Percentiles rank a stretch among this genome's conserved stretches.
phyloP scores from a whole-genome alignment of 1,284 basidiomycete species.

The Heterobasidion irregulare region DNA sequence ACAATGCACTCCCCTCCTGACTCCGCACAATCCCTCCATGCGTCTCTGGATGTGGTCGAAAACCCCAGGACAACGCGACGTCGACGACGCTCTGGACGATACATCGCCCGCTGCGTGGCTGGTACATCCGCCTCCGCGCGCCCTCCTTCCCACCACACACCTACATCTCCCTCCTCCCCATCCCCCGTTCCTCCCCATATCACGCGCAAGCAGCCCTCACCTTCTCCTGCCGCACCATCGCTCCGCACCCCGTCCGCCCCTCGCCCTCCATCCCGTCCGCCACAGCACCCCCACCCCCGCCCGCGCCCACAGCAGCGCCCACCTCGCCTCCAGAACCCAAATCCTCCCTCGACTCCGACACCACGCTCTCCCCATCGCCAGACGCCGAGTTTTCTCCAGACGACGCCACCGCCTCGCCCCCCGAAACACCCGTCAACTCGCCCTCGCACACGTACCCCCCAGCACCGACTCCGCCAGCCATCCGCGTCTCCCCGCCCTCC shows the following conservation, averaged over 20 bases:
- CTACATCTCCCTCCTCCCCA: slow-evolving; percentile 55
- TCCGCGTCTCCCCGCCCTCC: slow-evolving; percentile 34
- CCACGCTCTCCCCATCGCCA: slow-evolving; percentile 4
- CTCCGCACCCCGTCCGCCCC: slow-evolving; percentile 3
- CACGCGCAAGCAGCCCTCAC: slow-evolving; percentile 52
- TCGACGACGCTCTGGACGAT: slow-evolving; percentile 62
- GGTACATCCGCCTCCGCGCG: slow-evolving; percentile 69
- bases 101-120: slow-evolving; percentile 67
- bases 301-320: background rate
- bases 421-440: slow-evolving; percentile 36
- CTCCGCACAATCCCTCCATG: background rate
- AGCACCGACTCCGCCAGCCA: slow-evolving; percentile 17
- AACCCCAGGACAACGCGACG: slow-evolving; percentile 62
- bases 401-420: background rate
- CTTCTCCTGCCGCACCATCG: slow-evolving; percentile 54
- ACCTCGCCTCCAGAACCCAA: slow-evolving; percentile 34
- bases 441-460: slow-evolving; percentile 20
- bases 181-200: slow-evolving; percentile 44
- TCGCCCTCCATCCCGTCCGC: slow-evolving; percentile 18
- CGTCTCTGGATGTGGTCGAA: too few relatives aligned
- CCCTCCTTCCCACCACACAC: slow-evolving; percentile 56
- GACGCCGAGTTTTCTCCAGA: background rate
- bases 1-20: background rate
- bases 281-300: slow-evolving; percentile 26
- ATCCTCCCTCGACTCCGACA: slow-evolving; percentile 10